phyloP scores from a whole-genome alignment of 495 filamentous ascomycete genomes.

The Apiosordaria backusii region DNA sequence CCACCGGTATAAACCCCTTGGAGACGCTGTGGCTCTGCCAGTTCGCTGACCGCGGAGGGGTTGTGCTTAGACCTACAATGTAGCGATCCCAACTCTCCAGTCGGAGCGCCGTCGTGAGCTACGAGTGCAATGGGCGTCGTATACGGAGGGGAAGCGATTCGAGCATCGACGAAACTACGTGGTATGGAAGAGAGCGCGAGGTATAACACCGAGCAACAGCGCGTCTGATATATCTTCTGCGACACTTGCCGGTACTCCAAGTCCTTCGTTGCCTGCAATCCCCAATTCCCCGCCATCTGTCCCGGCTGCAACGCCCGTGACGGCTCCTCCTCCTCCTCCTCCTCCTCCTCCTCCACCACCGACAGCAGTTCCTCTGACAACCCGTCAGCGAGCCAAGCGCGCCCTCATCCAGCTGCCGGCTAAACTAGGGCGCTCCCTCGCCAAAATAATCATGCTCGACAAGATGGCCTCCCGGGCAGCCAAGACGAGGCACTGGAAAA shows the following conservation, averaged over 20 bases:
- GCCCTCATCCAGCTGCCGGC: background rate
- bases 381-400: background rate
- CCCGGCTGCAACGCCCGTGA: background rate
- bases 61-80: background rate
- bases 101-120: background rate
- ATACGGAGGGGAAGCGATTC: background rate
- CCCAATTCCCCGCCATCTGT: background rate
- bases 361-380: background rate
- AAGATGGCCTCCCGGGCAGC: constrained; percentile 8
- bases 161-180: constrained; percentile 6
- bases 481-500: constrained; percentile 2
- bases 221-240: background rate
- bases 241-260: background rate
- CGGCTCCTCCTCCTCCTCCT: background rate
- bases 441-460: constrained; percentile 1
- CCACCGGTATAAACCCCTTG: background rate
- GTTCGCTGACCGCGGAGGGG: background rate
- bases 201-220: background rate
- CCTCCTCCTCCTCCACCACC: background rate
- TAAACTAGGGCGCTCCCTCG: background rate
- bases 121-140: background rate
- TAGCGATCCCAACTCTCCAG: background rate
- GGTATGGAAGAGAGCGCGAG: background rate
- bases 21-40: background rate
- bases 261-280: background rate